Conservation (phyloP, 139 green algal species). For the Micractinium sp. region DNA sequence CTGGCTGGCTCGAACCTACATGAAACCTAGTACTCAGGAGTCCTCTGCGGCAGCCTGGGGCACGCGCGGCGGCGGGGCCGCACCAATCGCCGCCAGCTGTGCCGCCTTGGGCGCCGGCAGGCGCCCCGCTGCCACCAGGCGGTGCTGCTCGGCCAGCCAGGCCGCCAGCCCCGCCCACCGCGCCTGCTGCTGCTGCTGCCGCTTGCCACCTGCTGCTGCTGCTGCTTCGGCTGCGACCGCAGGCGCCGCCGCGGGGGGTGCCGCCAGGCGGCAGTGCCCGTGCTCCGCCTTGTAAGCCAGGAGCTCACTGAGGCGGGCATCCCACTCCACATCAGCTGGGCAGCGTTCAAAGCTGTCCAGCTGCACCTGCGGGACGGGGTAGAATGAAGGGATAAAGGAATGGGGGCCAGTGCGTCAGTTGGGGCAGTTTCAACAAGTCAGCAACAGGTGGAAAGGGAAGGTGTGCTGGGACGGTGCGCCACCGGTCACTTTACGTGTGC, state of each 20-base stretch:
- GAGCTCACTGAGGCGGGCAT: conserved; percentile 46
- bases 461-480: neutral
- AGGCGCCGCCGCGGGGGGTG: neutral
- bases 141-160: conserved; percentile 42
- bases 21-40: neutral
- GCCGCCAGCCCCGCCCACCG: conserved; percentile 22
- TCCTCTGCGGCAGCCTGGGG: neutral
- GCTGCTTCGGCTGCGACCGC: neutral
- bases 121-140: neutral
- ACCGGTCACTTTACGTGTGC: too few species aligned
- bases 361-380: neutral
- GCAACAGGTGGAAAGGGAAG: too few species aligned
- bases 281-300: conserved; percentile 40
- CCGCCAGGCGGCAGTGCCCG: conserved; percentile 17
- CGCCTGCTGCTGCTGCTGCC: conserved; percentile 10
- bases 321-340: conserved; percentile 36
- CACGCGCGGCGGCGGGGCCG: neutral
- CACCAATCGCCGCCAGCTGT: conserved; percentile 47
- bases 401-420: neutral
- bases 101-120: conserved; percentile 29
- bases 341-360: conserved; percentile 4
- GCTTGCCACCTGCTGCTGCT: neutral
- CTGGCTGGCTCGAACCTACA: too few species aligned
- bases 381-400: too few species aligned
- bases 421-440: neutral